Evolutionary conservation across 2,329 filamentous ascomycete genomes (phyloP).

Genomic region (Microsporum audouinii): DNA sequence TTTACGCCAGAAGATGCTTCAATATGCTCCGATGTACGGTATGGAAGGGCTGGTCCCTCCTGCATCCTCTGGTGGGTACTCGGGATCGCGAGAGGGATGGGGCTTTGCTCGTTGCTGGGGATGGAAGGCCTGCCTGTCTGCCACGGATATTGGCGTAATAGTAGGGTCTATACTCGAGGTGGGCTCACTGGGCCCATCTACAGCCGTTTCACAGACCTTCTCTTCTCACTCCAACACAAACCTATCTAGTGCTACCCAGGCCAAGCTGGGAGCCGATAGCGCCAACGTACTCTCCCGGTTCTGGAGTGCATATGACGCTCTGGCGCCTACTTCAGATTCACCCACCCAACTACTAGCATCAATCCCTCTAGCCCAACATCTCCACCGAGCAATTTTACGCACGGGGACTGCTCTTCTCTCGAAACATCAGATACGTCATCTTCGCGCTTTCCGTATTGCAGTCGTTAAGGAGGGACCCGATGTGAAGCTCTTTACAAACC

Average conservation of each 20-base stretch:
- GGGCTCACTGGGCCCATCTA: constrained; percentile 39
- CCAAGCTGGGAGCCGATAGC: constrained; percentile 19
- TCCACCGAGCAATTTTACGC: constrained; percentile 84
- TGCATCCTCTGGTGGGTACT: constrained; percentile 57
- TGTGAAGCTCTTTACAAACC: constrained; percentile 81
- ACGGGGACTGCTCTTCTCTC: constrained; percentile 84
- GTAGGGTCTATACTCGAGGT: constrained; percentile 88
- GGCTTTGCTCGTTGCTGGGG: constrained; percentile 96
- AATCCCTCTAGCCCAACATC: constrained; percentile 71
- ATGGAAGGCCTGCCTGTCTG: constrained; percentile 87
- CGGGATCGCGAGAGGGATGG: constrained; percentile 78
- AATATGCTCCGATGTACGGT: constrained; percentile 87
- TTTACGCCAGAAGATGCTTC: constrained; percentile 70
- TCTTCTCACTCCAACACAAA: not conserved
- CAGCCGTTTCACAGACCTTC: constrained; percentile 15
- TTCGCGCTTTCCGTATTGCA: constrained; percentile 86
- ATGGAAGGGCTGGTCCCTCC: constrained; percentile 85
- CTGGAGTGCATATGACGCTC: constrained; percentile 49
- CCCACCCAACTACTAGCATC: constrained; percentile 54
- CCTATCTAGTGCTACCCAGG: constrained; percentile 13
- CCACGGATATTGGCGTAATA: constrained; percentile 86
- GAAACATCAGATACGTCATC: constrained; percentile 85
- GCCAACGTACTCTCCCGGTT: constrained; percentile 38
- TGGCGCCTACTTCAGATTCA: constrained; percentile 36
- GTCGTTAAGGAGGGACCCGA: constrained; percentile 93